These are phyloP conservation scores for Fusarium euwallaceae DNA, from an alignment of 2,329 filamentous ascomycete genomes.

Conservation along the genomic window DNA sequence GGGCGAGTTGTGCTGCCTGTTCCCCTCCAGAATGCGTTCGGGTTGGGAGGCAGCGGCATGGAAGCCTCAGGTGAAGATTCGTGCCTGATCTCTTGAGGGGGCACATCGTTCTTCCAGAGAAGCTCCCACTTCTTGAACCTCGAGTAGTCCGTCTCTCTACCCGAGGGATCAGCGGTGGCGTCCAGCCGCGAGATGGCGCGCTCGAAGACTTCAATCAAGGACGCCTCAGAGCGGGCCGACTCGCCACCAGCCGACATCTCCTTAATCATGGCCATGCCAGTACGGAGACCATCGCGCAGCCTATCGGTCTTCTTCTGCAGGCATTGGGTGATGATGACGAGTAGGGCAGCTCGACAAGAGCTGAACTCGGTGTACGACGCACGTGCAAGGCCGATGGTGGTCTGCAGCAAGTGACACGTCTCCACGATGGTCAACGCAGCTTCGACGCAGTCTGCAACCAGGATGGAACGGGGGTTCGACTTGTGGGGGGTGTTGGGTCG, in stretches of 20 bases:
- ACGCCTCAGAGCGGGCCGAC: conserved; percentile 65
- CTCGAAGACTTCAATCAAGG: conserved; percentile 66
- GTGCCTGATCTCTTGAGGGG: conserved; percentile 43
- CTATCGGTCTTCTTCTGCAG: conserved; percentile 54
- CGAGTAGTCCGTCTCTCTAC: conserved; percentile 62
- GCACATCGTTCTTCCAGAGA: conserved; percentile 58
- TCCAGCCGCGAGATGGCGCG: conserved; percentile 61
- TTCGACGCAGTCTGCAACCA: conserved; percentile 66
- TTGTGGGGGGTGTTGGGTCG: conserved; percentile 47
- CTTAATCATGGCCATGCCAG: conserved; percentile 64
- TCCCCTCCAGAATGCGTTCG: conserved; percentile 42
- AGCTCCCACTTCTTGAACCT: conserved; percentile 66
- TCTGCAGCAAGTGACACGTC: conserved; percentile 62
- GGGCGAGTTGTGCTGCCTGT: conserved; percentile 38
- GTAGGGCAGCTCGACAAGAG: conserved; percentile 65
- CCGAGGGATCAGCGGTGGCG: conserved; percentile 54
- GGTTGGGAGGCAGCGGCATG: conserved; percentile 41
- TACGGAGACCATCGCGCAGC: conserved; percentile 60
- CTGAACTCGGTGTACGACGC: conserved; percentile 70
- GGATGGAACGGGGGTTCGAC: conserved; percentile 50
- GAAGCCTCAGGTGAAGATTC: conserved; percentile 43
- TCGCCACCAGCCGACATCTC: conserved; percentile 66
- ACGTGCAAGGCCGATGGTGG: conserved; percentile 65
- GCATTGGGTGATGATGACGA: conserved; percentile 60
- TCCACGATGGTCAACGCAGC: conserved; percentile 65